Conservation (phyloP, 257 asterid genomes). For the Solanum ossicruentum region DNA sequence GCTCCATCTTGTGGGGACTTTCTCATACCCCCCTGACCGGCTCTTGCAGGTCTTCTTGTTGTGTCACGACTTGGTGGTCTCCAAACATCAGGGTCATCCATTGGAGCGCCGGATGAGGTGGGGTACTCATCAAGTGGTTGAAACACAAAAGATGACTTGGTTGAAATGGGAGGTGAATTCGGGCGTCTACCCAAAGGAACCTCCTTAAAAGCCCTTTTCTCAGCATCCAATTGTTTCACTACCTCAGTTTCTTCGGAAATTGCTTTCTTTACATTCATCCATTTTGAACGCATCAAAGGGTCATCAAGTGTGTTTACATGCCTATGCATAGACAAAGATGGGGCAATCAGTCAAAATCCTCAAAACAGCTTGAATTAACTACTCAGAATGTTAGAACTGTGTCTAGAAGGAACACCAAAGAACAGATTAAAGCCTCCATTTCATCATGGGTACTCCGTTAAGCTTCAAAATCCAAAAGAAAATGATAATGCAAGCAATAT, state of each 20-base stretch:
- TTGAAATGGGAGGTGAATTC: slow-evolving; percentile 81
- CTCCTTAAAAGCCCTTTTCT: slow-evolving; percentile 81
- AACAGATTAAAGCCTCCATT: background rate
- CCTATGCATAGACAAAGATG: slow-evolving; percentile 21
- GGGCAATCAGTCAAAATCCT: background rate
- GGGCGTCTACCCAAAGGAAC: slow-evolving; percentile 62
- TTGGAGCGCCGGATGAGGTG: slow-evolving; percentile 62
- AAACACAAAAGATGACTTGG: slow-evolving; percentile 77
- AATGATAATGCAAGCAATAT: background rate
- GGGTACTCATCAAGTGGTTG: slow-evolving; percentile 96
- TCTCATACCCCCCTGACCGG: slow-evolving; percentile 60
- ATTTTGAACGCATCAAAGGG: slow-evolving; percentile 69
- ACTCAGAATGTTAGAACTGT: background rate
- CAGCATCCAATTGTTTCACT: slow-evolving; percentile 89
- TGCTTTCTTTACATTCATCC: slow-evolving; percentile 93
- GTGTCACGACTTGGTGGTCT: slow-evolving; percentile 92
- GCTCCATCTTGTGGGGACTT: slow-evolving; percentile 82
- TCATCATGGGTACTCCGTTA: background rate
- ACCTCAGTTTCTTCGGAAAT: slow-evolving; percentile 92
- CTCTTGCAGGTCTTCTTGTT: slow-evolving; percentile 57
- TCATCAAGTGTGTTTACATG: slow-evolving; percentile 82
- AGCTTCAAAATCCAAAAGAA: background rate
- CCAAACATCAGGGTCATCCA: slow-evolving; percentile 99
- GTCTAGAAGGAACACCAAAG: too few relatives aligned
- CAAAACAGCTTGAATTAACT: background rate